These are phyloP conservation scores for Remersonia thermophila DNA, from an alignment of 2,329 filamentous ascomycete genomes.

Conservation along the genomic window DNA sequence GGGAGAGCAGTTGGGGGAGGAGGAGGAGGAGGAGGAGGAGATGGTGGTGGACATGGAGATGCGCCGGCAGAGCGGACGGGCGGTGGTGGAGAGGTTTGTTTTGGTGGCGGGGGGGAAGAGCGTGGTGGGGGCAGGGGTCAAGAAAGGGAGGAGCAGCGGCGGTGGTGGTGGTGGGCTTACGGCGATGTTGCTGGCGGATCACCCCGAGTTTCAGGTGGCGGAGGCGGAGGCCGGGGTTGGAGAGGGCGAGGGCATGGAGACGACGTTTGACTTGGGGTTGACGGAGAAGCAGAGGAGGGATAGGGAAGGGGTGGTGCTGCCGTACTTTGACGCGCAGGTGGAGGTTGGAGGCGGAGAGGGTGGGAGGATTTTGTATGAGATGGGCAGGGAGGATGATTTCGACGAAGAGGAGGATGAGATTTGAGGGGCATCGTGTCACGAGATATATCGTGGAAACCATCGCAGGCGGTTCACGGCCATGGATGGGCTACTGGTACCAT, in stretches of 20 bases:
- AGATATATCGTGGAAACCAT: no score
- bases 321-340: slow-evolving; percentile 93
- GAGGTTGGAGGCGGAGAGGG: slow-evolving; percentile 69
- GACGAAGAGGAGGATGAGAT: slow-evolving; percentile 63
- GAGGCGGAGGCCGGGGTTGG: slow-evolving; percentile 25
- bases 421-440: slow-evolving; percentile 22
- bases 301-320: slow-evolving; percentile 78
- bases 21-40: slow-evolving; percentile 27
- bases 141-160: neutral
- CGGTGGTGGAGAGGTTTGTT: slow-evolving; percentile 57
- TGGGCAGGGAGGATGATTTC: slow-evolving; percentile 93
- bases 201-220: slow-evolving; percentile 51
- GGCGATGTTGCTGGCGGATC: slow-evolving; percentile 58
- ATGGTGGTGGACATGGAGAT: slow-evolving; percentile 79
- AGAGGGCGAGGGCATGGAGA: slow-evolving; percentile 46
- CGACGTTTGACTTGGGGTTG: slow-evolving; percentile 75
- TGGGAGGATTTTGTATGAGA: slow-evolving; percentile 88
- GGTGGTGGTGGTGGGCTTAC: neutral
- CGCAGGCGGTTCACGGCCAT: no score
- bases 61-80: slow-evolving; percentile 67
- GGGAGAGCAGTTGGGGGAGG: no score
- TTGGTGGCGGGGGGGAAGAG: slow-evolving; percentile 14
- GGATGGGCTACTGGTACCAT: no score
- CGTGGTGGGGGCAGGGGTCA: slow-evolving; percentile 4
- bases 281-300: slow-evolving; percentile 85